A percentile compares a stretch with the other conserved stretches of the same genome.
Conservation (phyloP, 1,284 basidiomycete species). For the Sporisorium scitamineum region DNA sequence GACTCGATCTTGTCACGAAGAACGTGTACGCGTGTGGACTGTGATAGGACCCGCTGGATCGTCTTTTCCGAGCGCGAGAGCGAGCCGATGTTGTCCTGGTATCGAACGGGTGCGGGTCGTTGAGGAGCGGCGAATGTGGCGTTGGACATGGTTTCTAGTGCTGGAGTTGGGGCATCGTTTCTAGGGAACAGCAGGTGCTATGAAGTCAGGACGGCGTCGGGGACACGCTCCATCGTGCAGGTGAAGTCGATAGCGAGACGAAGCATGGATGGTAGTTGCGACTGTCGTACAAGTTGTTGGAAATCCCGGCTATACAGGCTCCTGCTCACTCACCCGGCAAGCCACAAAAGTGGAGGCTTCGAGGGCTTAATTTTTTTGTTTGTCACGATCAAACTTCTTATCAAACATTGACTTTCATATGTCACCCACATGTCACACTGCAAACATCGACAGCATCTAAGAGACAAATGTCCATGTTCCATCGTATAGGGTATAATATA, state of each 20-base stretch:
- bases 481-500: not conserved
- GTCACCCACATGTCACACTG: not conserved
- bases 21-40: slow-evolving; percentile 42
- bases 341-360: slow-evolving; percentile 4
- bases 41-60: slow-evolving; percentile 23
- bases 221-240: too few species aligned
- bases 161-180: not conserved
- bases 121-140: not conserved
- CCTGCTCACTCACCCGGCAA: not conserved
- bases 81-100: slow-evolving; percentile 35
- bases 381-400: not conserved
- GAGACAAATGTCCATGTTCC: not conserved
- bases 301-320: not conserved
- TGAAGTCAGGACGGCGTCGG: too few species aligned
- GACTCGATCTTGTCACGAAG: slow-evolving; percentile 39
- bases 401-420: too few species aligned
- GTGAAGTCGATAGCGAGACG: not conserved
- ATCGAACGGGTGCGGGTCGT: slow-evolving; percentile 10
- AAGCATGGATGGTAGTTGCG: not conserved
- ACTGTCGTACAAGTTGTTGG: not conserved
- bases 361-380: not conserved
- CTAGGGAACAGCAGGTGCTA: not conserved
- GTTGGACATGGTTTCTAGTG: slow-evolving; percentile 6
- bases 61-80: slow-evolving; percentile 23
- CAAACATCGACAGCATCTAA: not conserved